Base-by-base conservation (phyloP, 192 early-diverging fungal species). In the Podila minutissima region DNA sequence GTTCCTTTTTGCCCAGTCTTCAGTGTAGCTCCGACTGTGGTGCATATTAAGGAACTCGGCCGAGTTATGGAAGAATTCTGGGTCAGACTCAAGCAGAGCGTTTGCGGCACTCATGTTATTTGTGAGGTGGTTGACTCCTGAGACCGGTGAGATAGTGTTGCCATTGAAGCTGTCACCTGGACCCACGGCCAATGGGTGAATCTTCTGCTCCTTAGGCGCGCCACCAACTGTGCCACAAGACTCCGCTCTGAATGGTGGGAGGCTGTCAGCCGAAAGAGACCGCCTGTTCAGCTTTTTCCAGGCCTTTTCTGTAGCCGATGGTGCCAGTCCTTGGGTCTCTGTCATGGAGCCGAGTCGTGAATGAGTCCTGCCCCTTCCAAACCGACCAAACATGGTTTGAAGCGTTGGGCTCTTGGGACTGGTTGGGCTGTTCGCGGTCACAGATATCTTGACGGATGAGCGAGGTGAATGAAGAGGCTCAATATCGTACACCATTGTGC, bases 41-140 rank as follows among this genome's bases (percentile, higher is more conserved):
- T 78, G 75, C 11, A 50, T 66, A 4, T 67, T 66, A 24, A 78
- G 26, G 26, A 78, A 78, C 64, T 78, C 75, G 49, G 71, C 59
- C 4, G 75, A 67, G 17, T 32, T 78, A 15, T 63, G 64, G 29
- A 59, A 71, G 28, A 78, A 78, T 19, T 78, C 75, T 17, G 41
- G 49, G 4, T 71, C 75, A 9, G 58, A 4, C 24, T 64, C 62
- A 28, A 71, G 9, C 11, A 64, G 7, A 5, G 17, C 59, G 53
- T 15, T 57, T n/a, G 38, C 33, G 33, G 33, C 59, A 62, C 57
- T 31, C 49, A 4, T 46, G 26, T 7, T 58, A 6, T 35, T 71
- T 49, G 24, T 3, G 60, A 38, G 9, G 46, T 19, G 10, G 19
- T 5, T 66, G 48, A 1, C 5, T 26, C 53, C 53, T 24, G 53